These are phyloP conservation scores for Ulvella scutata DNA, from an alignment of 139 green algal genomes.

Conservation along the genomic window DNA sequence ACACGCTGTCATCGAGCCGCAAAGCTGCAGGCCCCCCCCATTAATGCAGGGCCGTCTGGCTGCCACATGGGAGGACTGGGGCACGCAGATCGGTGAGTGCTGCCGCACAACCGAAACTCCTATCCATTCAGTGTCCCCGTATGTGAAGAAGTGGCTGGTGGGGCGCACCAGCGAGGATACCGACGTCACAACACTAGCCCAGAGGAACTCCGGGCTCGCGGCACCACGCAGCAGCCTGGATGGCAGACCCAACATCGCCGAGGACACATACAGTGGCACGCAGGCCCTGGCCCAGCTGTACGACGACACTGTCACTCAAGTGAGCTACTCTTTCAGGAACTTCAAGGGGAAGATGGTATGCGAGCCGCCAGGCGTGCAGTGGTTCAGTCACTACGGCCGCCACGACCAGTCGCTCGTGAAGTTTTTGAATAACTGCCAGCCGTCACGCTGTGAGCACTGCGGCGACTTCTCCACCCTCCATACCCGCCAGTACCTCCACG, in stretches of 20 bases:
- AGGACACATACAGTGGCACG: neutral
- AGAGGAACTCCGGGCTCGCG: too few species aligned
- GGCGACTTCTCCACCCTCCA: constrained; percentile 41
- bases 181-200: too few species aligned
- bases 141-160: constrained; percentile 8
- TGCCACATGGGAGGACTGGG: neutral
- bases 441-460: constrained; percentile 21
- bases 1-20: too few species aligned
- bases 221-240: neutral
- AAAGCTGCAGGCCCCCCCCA: neutral
- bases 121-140: constrained; percentile 23
- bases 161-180: neutral
- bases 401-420: constrained; percentile 39
- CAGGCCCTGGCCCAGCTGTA: neutral
- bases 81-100: neutral
- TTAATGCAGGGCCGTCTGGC: neutral
- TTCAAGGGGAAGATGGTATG: constrained; percentile 38
- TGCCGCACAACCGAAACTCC: neutral
- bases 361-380: constrained; percentile 41
- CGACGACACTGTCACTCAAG: neutral
- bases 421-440: constrained; percentile 34
- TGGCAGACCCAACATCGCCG: neutral
- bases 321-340: constrained; percentile 32
- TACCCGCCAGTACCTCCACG: constrained; percentile 53
- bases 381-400: constrained; percentile 42